phyloP scores from a whole-genome alignment of 2,329 filamentous ascomycete species.

The Fusarium nelsonii region DNA sequence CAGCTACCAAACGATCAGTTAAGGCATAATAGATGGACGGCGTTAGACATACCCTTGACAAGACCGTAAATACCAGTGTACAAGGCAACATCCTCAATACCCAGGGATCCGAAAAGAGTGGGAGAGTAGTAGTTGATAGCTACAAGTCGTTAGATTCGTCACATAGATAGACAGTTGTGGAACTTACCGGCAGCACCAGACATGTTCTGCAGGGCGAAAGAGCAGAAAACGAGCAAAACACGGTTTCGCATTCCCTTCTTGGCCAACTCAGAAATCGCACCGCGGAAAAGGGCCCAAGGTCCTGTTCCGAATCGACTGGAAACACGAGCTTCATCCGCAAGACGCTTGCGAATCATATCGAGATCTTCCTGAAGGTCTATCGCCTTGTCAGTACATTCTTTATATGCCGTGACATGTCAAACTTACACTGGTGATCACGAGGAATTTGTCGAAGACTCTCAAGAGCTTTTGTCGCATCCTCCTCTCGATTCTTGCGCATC shows the following conservation, averaged over 20 bases:
- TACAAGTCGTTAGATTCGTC: slow-evolving; percentile 12
- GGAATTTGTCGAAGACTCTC: slow-evolving; percentile 60
- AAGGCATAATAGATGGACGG: fast-evolving
- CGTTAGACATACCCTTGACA: slow-evolving; percentile 50
- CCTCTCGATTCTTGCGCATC: slow-evolving; percentile 51
- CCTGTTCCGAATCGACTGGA: slow-evolving; percentile 52
- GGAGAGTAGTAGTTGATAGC: slow-evolving; percentile 61
- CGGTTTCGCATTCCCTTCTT: slow-evolving; percentile 58
- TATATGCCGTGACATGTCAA: fast-evolving
- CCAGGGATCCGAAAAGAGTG: slow-evolving; percentile 58
- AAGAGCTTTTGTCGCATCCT: slow-evolving; percentile 51
- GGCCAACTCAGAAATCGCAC: slow-evolving; percentile 52
- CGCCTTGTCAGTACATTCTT: slow-evolving; percentile 6
- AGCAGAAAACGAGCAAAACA: slow-evolving; percentile 53
- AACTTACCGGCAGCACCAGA: slow-evolving; percentile 55
- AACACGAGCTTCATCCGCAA: slow-evolving; percentile 52
- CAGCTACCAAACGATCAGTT: slow-evolving; percentile 42
- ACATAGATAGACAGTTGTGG: fast-evolving
- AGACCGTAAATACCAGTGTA: slow-evolving; percentile 66
- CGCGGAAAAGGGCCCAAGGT: slow-evolving; percentile 52
- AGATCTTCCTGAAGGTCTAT: slow-evolving; percentile 62
- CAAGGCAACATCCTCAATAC: slow-evolving; percentile 59
- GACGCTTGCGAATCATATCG: slow-evolving; percentile 57
- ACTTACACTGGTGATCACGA: slow-evolving; percentile 52
- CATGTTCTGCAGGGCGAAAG: slow-evolving; percentile 57